Evolutionary conservation across 2,329 filamentous ascomycete genomes (phyloP), one percentile per base, ranked within the genome.

Genomic region (Fusarium compactum): DNA sequence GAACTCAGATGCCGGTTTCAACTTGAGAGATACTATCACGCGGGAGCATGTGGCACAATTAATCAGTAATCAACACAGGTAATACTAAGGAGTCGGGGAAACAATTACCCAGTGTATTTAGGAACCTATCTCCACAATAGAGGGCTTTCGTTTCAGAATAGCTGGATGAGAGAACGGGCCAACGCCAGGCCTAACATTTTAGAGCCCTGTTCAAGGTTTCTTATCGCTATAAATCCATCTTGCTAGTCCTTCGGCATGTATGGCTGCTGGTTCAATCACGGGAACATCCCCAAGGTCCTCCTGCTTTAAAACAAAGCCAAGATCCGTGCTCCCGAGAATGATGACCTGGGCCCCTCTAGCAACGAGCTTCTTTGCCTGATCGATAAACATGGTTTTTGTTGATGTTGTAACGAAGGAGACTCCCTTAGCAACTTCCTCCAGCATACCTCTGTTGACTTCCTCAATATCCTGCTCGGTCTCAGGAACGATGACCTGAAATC

Each of bases 361-460:
- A 1, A 60, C 7, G 1, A 60, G 41, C 3, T 8, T 34, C 2
- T 41, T 41, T 2, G 53, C 58, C 6, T 58, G 32, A 2, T 16
- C 0, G 9, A 32, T 18, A 5, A 60, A 60, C 52, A 60, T 60
- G 6, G 10, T 22, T 16, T 15, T 58, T 2, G 58, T 58, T 11
- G 25, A 18, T 9, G 30, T 22, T 6, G 15, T 47, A 15, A 60
- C 52, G 5, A 15, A 47, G 1, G 25, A 27, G 11, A 30, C 15
- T 2, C 53, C 58, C 5, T 58, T 60, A 2, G 52, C 58, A 15
- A 60, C 58, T n/a, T 60, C 58, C 4, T 60, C 32, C 2, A 60
- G 25, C 53, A 60, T 60, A 14, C 52, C 58, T 12, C 5, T 32
- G 1, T 58, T 60, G 0, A 60, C 52, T 10, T 58, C 53, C 8